Conservation (phyloP, 2,329 filamentous ascomycete species). For the Leptographium procerum region DNA sequence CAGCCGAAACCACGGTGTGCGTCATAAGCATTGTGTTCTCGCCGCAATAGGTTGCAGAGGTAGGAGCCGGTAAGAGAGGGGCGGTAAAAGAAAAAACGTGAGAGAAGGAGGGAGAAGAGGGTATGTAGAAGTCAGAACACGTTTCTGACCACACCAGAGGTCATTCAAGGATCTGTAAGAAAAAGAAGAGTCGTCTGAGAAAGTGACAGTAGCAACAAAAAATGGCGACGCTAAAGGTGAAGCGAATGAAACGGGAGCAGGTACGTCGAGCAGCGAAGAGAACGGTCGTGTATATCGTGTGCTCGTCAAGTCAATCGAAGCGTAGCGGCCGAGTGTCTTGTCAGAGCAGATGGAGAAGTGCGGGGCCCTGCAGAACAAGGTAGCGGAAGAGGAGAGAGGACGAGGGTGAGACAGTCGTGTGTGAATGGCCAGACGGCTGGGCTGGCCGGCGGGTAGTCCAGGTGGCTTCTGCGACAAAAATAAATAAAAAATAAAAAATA, state of each 20-base stretch:
- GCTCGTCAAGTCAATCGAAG: background rate
- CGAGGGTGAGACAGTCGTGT: background rate
- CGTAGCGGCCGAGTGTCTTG: background rate
- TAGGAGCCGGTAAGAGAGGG: background rate
- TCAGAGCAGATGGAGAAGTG: background rate
- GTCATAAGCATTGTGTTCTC: conserved; percentile 43
- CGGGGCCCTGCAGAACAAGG: background rate
- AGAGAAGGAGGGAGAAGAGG: background rate
- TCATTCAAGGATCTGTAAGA: background rate
- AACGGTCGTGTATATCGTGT: background rate
- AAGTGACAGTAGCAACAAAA: background rate
- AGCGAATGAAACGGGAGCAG: background rate
- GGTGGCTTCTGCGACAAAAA: background rate
- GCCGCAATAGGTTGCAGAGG: background rate
- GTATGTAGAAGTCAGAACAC: background rate
- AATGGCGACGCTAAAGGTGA: background rate
- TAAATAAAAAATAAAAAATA: no score
- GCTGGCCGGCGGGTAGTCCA: background rate
- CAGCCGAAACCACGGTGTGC: conserved; percentile 33
- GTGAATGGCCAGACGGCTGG: background rate
- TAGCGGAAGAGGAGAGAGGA: background rate
- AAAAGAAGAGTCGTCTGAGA: background rate
- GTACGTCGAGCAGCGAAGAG: background rate
- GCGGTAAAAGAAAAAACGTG: background rate
- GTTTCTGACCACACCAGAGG: background rate